phyloP scores from a whole-genome alignment of 2,329 filamentous ascomycete genomes.

The Neocatenulostroma microsporum region DNA sequence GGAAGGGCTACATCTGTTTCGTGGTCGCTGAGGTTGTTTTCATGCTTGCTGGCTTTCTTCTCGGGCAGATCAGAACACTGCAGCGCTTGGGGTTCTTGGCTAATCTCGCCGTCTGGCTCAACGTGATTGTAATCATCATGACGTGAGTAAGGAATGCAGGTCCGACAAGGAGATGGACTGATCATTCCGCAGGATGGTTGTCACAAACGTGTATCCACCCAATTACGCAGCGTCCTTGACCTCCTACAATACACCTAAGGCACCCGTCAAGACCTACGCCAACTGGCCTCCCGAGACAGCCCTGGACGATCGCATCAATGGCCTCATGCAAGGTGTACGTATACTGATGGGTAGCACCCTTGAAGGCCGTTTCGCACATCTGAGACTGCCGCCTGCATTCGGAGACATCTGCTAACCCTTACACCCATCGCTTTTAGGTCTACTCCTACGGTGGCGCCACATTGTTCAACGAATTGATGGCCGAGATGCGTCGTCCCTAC shows the following conservation, averaged over 20 bases:
- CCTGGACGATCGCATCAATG: conserved; percentile 42
- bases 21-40: conserved; percentile 47
- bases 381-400: too few relatives aligned
- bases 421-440: too few relatives aligned
- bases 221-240: conserved; percentile 34
- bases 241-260: conserved; percentile 17
- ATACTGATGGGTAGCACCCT: too few relatives aligned
- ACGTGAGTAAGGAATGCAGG: too few relatives aligned
- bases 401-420: too few relatives aligned
- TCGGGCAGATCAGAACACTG: conserved; percentile 51
- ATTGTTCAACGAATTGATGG: conserved; percentile 51
- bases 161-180: too few relatives aligned
- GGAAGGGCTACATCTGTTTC: conserved; percentile 41
- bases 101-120: conserved; percentile 50
- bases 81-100: conserved; percentile 49
- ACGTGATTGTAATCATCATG: conserved; percentile 48
- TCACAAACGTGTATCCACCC: conserved; percentile 42
- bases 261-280: conserved; percentile 31
- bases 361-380: too few relatives aligned
- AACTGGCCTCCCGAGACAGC: conserved; percentile 38
- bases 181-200: too few relatives aligned
- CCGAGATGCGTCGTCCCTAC: conserved; percentile 43
- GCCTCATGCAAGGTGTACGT: conserved; percentile 48
- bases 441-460: conserved; percentile 52
- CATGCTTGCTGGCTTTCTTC: conserved; percentile 42